Percentiles rank a stretch among this genome's conserved stretches.
These are phyloP conservation scores for Phaseolus lunatus DNA, from an alignment of 306 rosid species.

Conservation along the genomic window DNA sequence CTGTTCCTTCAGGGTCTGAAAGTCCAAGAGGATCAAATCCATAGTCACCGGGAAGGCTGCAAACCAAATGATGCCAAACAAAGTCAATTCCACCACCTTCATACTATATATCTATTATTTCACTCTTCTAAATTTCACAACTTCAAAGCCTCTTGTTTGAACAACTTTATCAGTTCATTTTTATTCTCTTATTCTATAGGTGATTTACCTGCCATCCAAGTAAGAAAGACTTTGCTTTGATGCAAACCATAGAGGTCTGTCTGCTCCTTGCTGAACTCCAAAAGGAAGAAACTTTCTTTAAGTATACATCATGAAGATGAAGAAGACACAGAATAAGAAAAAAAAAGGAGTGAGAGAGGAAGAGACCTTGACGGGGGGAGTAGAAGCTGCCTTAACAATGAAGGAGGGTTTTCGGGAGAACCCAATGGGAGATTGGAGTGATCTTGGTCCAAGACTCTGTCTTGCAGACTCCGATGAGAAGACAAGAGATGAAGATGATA, in stretches of 20 bases:
- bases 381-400: slow-evolving; percentile 71
- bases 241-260: slow-evolving; percentile 94
- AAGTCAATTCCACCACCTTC: slow-evolving; percentile 34
- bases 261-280: slow-evolving; percentile 83
- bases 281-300: slow-evolving; percentile 12
- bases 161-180: too few species aligned
- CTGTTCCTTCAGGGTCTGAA: slow-evolving; percentile 98
- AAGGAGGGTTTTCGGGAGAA: slow-evolving; percentile 67
- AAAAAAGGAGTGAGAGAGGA: neutral
- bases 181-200: too few species aligned
- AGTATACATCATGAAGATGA: neutral
- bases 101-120: too few species aligned
- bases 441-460: slow-evolving; percentile 63
- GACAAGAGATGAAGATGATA: slow-evolving; percentile 82
- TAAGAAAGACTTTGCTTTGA: slow-evolving; percentile 96
- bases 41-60: slow-evolving; percentile 93
- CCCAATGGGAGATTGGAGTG: slow-evolving; percentile 55
- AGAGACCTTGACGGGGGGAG: slow-evolving; percentile 91
- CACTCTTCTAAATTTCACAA: too few species aligned
- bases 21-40: slow-evolving; percentile 96
- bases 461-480: slow-evolving; percentile 72
- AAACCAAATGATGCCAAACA: slow-evolving; percentile 8
- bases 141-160: too few species aligned
- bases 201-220: slow-evolving; percentile 99
- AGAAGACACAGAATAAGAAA: neutral